Percentiles rank a stretch among this genome's conserved stretches.
These are phyloP conservation scores for Globisporangium recalcitrans DNA, from an alignment of 352 stramenopile species.

Conservation along the genomic window DNA sequence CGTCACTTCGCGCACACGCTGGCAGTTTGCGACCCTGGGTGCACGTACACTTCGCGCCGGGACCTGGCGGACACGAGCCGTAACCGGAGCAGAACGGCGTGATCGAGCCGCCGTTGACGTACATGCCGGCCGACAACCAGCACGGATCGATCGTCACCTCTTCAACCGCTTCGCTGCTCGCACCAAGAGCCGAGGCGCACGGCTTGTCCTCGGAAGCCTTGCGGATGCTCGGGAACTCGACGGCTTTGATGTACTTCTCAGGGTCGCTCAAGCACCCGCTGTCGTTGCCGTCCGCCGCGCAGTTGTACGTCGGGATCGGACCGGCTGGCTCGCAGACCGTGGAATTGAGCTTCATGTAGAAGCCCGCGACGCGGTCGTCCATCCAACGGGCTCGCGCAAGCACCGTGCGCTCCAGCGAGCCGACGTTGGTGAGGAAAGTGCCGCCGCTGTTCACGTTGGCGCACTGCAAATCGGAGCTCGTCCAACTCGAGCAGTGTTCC, in stretches of 20 bases:
- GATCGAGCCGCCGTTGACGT: constrained; percentile 43
- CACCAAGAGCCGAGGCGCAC: background rate
- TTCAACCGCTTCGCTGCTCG: constrained; percentile 17
- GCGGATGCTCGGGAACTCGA: constrained; percentile 18
- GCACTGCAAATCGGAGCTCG: constrained; percentile 46
- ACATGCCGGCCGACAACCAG: constrained; percentile 63
- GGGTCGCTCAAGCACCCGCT: constrained; percentile 18
- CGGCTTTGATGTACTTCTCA: constrained; percentile 20
- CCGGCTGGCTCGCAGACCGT: constrained; percentile 13
- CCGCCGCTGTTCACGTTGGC: constrained; percentile 38
- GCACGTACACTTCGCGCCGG: constrained; percentile 64
- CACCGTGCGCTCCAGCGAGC: constrained; percentile 26
- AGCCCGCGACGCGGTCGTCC: constrained; percentile 18
- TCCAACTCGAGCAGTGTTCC: constrained; percentile 39
- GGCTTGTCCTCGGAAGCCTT: background rate
- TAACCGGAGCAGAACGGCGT: constrained; percentile 71
- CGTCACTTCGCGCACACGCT: constrained; percentile 40
- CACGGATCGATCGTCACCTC: constrained; percentile 66
- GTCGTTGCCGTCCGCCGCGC: constrained; percentile 18
- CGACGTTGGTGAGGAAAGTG: constrained; percentile 36
- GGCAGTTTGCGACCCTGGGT: constrained; percentile 25
- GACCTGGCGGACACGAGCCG: constrained; percentile 54
- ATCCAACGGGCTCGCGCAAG: constrained; percentile 49
- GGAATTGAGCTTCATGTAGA: constrained; percentile 17
- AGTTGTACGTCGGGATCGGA: constrained; percentile 22